Conservation (phyloP, 1,139 yeast genomes). For the Debaryomyces sp. region DNA sequence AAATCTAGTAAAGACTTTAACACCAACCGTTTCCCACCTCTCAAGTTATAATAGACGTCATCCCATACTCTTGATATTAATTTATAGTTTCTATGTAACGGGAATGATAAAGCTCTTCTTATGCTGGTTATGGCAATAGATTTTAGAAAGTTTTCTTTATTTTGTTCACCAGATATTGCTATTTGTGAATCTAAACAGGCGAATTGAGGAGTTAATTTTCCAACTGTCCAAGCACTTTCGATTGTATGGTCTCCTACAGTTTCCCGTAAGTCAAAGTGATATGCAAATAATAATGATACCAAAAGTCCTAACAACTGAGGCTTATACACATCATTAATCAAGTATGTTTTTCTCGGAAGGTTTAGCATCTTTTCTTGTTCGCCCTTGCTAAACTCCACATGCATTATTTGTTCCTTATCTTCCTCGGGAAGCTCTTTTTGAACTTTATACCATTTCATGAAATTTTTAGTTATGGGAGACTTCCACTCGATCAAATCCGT, state of each 20-base stretch:
- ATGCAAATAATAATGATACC: slow-evolving; percentile 69
- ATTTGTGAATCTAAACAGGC: slow-evolving; percentile 66
- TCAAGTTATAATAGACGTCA: slow-evolving; percentile 66
- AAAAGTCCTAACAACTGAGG: slow-evolving; percentile 58
- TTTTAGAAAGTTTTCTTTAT: slow-evolving; percentile 36
- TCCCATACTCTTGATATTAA: slow-evolving; percentile 68
- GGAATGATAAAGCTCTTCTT: slow-evolving; percentile 76
- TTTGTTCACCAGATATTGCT: slow-evolving; percentile 34
- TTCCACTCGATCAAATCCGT: slow-evolving; percentile 57
- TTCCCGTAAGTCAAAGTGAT: slow-evolving; percentile 73
- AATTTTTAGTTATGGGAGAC: slow-evolving; percentile 47
- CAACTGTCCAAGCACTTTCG: slow-evolving; percentile 94
- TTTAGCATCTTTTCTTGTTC: slow-evolving; percentile 70
- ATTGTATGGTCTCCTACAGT: slow-evolving; percentile 77
- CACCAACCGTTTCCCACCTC: slow-evolving; percentile 70
- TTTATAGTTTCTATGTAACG: slow-evolving; percentile 73
- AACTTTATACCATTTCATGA: slow-evolving; percentile 53
- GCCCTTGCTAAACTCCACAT: slow-evolving; percentile 54
- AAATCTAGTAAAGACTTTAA: slow-evolving; percentile 60
- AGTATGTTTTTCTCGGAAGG: slow-evolving; percentile 65
- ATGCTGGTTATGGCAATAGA: slow-evolving; percentile 62
- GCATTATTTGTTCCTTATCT: slow-evolving; percentile 32
- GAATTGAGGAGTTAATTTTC: slow-evolving; percentile 79
- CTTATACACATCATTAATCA: slow-evolving; percentile 53
- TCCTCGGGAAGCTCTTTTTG: slow-evolving; percentile 26